These are phyloP conservation scores for Graphilbum fragrans DNA, from an alignment of 2,329 filamentous ascomycete species.

Conservation along the genomic window DNA sequence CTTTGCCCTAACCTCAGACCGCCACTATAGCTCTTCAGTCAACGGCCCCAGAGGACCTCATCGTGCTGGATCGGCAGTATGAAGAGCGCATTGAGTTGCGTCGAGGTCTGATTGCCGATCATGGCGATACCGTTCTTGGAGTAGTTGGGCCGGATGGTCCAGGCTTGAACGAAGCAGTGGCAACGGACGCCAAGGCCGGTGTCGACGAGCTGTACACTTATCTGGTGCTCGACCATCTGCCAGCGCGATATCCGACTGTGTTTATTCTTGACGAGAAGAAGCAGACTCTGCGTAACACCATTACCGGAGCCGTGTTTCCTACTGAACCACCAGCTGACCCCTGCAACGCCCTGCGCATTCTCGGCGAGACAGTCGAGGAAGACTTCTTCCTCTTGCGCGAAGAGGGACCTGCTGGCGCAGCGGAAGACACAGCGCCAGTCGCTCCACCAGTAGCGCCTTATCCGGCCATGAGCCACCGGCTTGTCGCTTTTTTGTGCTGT, in stretches of 20 bases:
- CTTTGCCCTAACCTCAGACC: background rate
- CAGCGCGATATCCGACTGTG: conserved; percentile 33
- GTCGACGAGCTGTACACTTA: conserved; percentile 37
- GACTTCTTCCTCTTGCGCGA: conserved; percentile 38
- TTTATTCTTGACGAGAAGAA: conserved; percentile 25
- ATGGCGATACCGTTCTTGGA: conserved; percentile 29
- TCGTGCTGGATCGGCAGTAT: conserved; percentile 40
- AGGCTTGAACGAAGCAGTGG: background rate
- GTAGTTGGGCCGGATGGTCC: conserved; percentile 15
- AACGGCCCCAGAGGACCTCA: conserved; percentile 33
- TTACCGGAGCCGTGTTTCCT: conserved; percentile 21
- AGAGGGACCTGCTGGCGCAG: conserved; percentile 8
- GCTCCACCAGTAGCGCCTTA: background rate
- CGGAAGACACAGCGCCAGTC: conserved; percentile 17
- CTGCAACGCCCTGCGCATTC: conserved; percentile 9
- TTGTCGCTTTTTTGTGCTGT: conserved; percentile 37
- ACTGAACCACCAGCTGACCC: conserved; percentile 17
- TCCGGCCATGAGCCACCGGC: conserved; percentile 19
- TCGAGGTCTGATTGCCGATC: conserved; percentile 22
- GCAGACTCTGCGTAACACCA: conserved; percentile 23
- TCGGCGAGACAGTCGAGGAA: conserved; percentile 38
- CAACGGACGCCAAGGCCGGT: conserved; percentile 21
- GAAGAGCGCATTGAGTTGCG: conserved; percentile 27
- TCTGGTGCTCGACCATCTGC: conserved; percentile 33
- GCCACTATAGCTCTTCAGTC: conserved; percentile 25